A percentile compares a stretch with the other conserved stretches of the same genome.
Conservation (phyloP, 495 filamentous ascomycete genomes). For the Penicillium desertorum region DNA sequence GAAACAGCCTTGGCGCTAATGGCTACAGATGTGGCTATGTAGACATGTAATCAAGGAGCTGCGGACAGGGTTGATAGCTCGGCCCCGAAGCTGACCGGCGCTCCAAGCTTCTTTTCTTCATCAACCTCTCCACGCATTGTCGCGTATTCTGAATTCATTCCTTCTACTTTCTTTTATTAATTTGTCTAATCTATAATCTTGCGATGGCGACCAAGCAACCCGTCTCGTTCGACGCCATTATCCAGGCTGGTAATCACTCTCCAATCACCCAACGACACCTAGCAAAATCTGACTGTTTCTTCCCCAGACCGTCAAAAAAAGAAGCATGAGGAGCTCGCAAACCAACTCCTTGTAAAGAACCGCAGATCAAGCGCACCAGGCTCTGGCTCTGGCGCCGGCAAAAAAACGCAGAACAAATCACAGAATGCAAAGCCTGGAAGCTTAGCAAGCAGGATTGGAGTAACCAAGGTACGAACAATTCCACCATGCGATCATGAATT, state of each 20-base stretch:
- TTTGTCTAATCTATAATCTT: conserved; percentile 1
- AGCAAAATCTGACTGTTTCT: conserved; percentile 9
- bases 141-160: neutral
- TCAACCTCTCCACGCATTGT: neutral
- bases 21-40: neutral
- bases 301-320: conserved; percentile 63
- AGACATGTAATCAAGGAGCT: conserved; percentile 3
- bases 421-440: conserved; percentile 49
- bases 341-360: conserved; percentile 65
- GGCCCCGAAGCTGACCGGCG: neutral
- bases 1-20: too few species aligned
- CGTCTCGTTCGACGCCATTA: conserved; percentile 64
- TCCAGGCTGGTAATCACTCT: conserved; percentile 54
- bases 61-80: neutral
- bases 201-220: conserved; percentile 52
- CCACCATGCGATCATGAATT: neutral
- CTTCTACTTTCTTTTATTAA: neutral
- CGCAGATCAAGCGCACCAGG: conserved; percentile 59
- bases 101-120: neutral
- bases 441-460: conserved; percentile 73
- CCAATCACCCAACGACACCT: neutral
- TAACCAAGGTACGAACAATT: conserved; percentile 59
- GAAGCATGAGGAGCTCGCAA: conserved; percentile 69
- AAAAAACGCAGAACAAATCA: conserved; percentile 33
- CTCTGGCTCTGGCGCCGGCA: conserved; percentile 29